These are phyloP conservation scores for Citropsis articulata DNA, from an alignment of 345 rosid species.

Conservation along the genomic window DNA sequence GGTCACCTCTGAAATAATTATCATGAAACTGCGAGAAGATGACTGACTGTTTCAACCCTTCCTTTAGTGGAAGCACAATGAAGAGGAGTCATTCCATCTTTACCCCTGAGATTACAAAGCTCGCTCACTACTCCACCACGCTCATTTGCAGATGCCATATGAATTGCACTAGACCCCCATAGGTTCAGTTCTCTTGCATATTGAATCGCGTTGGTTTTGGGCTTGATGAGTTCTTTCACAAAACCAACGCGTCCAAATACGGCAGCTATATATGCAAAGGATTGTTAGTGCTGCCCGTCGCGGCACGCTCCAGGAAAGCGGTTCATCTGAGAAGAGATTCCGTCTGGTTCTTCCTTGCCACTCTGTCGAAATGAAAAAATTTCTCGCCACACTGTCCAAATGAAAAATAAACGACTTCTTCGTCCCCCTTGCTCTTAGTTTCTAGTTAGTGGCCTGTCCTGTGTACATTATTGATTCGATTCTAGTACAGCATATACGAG, in stretches of 20 bases:
- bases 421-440: background rate
- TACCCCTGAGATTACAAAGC: background rate
- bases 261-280: conserved; percentile 10
- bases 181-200: background rate
- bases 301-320: background rate
- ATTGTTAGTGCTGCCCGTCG: background rate
- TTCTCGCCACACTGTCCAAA: background rate
- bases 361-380: background rate
- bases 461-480: background rate
- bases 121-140: background rate
- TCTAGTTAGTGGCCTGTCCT: background rate
- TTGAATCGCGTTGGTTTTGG: background rate
- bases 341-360: background rate
- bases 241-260: background rate
- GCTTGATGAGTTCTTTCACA: background rate
- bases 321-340: background rate
- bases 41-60: background rate
- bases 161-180: background rate
- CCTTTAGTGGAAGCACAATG: background rate
- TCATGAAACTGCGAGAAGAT: background rate
- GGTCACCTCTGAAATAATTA: background rate
- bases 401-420: background rate
- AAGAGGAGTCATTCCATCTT: conserved; percentile 11
- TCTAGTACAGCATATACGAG: background rate
- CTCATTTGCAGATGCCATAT: background rate